phyloP scores from a whole-genome alignment of 1,139 yeast genomes.

The Lodderomyces beijingensis region DNA sequence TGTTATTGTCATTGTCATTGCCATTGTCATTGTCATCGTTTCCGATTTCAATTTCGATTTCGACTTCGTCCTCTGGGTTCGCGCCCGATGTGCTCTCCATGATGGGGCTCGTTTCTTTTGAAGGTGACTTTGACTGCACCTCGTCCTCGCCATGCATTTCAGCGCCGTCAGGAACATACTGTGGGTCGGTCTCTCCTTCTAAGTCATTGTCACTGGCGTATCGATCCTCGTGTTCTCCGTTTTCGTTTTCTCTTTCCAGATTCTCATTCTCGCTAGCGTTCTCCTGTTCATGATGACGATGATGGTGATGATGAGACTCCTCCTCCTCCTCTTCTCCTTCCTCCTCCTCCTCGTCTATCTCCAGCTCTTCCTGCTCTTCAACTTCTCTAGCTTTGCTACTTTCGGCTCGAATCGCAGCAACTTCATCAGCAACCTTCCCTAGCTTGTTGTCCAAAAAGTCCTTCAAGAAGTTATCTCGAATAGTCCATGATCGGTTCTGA shows the following conservation, averaged over 20 bases:
- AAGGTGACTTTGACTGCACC: too few species aligned
- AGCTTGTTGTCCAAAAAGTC: constrained; percentile 34
- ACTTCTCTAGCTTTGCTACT: constrained; percentile 11
- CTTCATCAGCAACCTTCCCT: constrained; percentile 24
- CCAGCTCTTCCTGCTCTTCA: constrained; percentile 12
- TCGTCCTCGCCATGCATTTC: too few species aligned
- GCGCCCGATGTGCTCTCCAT: too few species aligned
- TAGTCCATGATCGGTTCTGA: constrained; percentile 38
- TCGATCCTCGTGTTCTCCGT: constrained; percentile 4
- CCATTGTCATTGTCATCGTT: neutral
- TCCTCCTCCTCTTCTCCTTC: constrained; percentile 13
- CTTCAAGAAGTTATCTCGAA: constrained; percentile 34
- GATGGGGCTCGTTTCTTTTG: too few species aligned
- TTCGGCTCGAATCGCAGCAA: constrained; percentile 23
- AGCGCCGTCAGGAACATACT: too few species aligned
- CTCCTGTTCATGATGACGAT: constrained; percentile 6
- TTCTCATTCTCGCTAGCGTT: constrained; percentile 9
- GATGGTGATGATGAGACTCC: constrained; percentile 11
- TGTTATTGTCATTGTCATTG: constrained; percentile 2
- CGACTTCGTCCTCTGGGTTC: too few species aligned
- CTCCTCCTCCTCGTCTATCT: constrained; percentile 7
- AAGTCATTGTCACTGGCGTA: too few species aligned
- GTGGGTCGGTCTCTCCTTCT: too few species aligned
- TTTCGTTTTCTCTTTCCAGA: constrained; percentile 9
- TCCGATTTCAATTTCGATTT: too few species aligned